Conservation (phyloP, 805 yeast genomes). For the Scheffersomyces spartinae region DNA sequence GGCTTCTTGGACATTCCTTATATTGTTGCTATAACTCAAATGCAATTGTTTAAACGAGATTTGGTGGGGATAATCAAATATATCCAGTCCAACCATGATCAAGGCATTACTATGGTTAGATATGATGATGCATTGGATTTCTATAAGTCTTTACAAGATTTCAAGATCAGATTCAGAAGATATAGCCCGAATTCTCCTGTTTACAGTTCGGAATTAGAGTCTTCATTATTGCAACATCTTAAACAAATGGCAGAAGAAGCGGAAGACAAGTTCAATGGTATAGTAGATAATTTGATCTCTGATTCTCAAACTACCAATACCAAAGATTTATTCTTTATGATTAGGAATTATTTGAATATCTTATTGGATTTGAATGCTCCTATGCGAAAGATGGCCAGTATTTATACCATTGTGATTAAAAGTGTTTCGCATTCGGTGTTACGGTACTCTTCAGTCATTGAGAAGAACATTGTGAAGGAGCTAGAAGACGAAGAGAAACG, state of each 20-base stretch:
- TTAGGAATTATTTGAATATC: slow-evolving; percentile 46
- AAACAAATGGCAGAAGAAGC: too few relatives aligned
- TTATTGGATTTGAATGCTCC: slow-evolving; percentile 42
- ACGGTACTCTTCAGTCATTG: slow-evolving; percentile 31
- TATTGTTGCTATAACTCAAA: slow-evolving; percentile 36
- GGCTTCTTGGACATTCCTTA: slow-evolving; percentile 43
- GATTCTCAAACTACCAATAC: too few relatives aligned
- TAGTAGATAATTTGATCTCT: too few relatives aligned
- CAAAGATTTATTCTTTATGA: slow-evolving; percentile 56
- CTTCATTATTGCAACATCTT: slow-evolving; percentile 25
- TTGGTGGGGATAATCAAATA: slow-evolving; percentile 38
- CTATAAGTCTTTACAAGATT: slow-evolving; percentile 40
- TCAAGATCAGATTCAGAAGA: slow-evolving; percentile 19
- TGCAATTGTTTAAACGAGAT: slow-evolving; percentile 43
- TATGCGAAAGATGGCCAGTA: slow-evolving; percentile 43
- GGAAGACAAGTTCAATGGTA: too few relatives aligned
- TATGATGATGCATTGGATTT: slow-evolving; percentile 48
- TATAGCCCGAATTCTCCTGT: too few relatives aligned
- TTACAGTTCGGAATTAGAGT: too few relatives aligned
- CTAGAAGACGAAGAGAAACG: slow-evolving; percentile 17
- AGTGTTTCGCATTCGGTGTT: slow-evolving; percentile 52
- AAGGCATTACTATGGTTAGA: slow-evolving; percentile 22
- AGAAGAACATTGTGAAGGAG: slow-evolving; percentile 30
- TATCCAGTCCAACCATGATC: slow-evolving; percentile 29
- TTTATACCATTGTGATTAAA: slow-evolving; percentile 50